These are phyloP conservation scores for Cardiospermum halicacabum DNA, from an alignment of 345 rosid genomes.

Conservation along the genomic window DNA sequence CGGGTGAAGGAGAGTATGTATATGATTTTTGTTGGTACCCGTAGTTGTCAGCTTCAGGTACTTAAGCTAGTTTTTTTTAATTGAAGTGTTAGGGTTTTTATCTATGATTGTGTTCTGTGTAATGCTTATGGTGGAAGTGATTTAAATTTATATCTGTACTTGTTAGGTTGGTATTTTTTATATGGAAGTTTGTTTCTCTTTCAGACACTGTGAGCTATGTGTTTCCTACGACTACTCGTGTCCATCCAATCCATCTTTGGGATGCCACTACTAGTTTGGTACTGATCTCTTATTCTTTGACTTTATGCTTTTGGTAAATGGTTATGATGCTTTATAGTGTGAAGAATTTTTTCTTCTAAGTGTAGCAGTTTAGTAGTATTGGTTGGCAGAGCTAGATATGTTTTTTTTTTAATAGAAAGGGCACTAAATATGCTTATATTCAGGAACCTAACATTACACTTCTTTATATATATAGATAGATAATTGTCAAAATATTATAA, in stretches of 20 bases:
- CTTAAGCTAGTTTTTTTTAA: not conserved
- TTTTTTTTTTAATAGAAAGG: no score
- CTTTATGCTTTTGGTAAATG: not conserved
- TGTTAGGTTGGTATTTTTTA: constrained; percentile 14
- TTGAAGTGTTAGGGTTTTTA: not conserved
- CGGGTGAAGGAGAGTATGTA: constrained; percentile 83
- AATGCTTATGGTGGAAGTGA: constrained; percentile 7
- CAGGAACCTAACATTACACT: no score
- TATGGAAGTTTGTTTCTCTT: constrained; percentile 15
- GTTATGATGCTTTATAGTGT: not conserved
- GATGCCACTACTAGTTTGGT: constrained; percentile 94
- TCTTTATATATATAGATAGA: no score
- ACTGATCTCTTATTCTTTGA: constrained; percentile 15
- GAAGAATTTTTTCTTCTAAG: no score
- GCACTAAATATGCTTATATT: no score
- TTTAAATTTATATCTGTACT: constrained; percentile 11
- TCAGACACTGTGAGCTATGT: constrained; percentile 84
- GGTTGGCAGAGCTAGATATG: no score
- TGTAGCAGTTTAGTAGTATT: not conserved
- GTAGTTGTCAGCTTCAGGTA: constrained; percentile 84
- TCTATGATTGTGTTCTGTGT: not conserved
- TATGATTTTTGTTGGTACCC: constrained; percentile 98
- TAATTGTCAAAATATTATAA: no score
- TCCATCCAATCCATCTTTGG: constrained; percentile 99
- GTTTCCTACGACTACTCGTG: constrained; percentile 78